phyloP scores from a whole-genome alignment of 192 early-diverging fungal genomes.

The Martensiomyces pterosporus region DNA sequence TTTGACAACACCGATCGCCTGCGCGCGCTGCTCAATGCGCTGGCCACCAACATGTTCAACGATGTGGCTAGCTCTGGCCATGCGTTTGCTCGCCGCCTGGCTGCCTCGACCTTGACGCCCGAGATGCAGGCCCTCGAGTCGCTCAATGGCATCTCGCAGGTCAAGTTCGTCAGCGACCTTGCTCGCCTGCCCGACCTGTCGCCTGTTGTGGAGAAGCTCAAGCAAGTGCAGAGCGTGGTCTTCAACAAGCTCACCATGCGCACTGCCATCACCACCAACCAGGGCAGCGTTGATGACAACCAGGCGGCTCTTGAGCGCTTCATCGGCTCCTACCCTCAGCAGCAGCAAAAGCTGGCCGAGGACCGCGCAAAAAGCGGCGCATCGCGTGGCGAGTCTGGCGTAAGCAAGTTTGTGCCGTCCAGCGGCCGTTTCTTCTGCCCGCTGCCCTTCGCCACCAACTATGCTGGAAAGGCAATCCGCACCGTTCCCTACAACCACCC shows the following conservation, averaged over 20 bases:
- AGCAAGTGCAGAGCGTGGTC: conserved; percentile 44
- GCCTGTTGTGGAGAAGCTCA: conserved; percentile 58
- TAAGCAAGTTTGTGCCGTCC: conserved; percentile 30
- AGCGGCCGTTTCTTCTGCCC: conserved; percentile 71
- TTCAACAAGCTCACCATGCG: conserved; percentile 40
- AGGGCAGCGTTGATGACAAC: conserved; percentile 26
- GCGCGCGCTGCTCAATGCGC: conserved; percentile 67
- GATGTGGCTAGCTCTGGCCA: conserved; percentile 81
- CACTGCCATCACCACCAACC: conserved; percentile 37
- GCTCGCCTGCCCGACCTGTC: conserved; percentile 56
- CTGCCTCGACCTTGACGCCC: conserved; percentile 59
- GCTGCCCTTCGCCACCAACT: conserved; percentile 85
- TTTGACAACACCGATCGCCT: conserved; percentile 71
- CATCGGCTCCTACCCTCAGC: conserved; percentile 21
- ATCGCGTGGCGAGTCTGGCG: not conserved
- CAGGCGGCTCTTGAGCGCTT: conserved; percentile 29
- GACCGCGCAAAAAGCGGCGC: not conserved
- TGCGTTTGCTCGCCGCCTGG: conserved; percentile 69
- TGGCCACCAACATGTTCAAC: conserved; percentile 71
- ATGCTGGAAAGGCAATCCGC: conserved; percentile 64
- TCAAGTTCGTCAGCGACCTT: conserved; percentile 76
- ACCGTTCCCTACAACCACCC: conserved; percentile 82
- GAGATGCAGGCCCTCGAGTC: conserved; percentile 49
- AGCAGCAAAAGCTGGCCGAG: not conserved
- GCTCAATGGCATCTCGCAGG: conserved; percentile 60